Evolutionary conservation across 2,329 filamentous ascomycete genomes (phyloP), one percentile per base, ranked within the genome.

Genomic region (Ceratocystis cubensis): DNA sequence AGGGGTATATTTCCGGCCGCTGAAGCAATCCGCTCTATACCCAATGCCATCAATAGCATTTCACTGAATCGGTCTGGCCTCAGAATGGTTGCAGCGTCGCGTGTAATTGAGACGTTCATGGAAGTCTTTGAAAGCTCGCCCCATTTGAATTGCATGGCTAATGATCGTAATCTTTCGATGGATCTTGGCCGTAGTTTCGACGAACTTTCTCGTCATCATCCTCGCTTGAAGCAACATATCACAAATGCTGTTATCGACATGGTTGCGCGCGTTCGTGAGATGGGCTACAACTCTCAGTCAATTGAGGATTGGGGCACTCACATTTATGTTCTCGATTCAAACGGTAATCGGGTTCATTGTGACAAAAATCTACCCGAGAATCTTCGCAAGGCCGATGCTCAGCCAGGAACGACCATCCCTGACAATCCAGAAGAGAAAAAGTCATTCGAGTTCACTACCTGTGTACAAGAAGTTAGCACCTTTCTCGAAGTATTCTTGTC

Each of bases 81-180:
- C 80, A 88, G 88, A 71, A 82, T 96, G 73, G 95, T 99, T 71
- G 86, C 91, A 67, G 83, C 85, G 0, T 96, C 92, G 0, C 82
- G 85, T 67, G 92, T 91, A 1, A 81, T 99, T 57, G 87, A 92
- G 66, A 89, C 85, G 71, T 97, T 92, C 74, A 88, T 99, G 70
- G 90, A 96, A 73, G 91, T 97, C n/a, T 99, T 99, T 70, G 90
- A 96, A 75, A 97, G 91, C 70, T 86, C 91, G 1, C 82, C 85
- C 17, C 95, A 99, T 75, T 85, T 99, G 67, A 89, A 88, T 71
- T 88, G 87, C 69, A 86, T 99, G 81, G 85, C 89, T 69, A 79
- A 80, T 46, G 93, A 96, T 70, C 79, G 82, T 4, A 78, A 80
- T 45, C 80, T 95, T 67, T 83, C 92, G 8, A 83, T 82, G 37